Percentiles rank a stretch among this genome's conserved stretches.
Conservation (phyloP, 1,139 yeast species). For the Suhomyces atakaporum region DNA sequence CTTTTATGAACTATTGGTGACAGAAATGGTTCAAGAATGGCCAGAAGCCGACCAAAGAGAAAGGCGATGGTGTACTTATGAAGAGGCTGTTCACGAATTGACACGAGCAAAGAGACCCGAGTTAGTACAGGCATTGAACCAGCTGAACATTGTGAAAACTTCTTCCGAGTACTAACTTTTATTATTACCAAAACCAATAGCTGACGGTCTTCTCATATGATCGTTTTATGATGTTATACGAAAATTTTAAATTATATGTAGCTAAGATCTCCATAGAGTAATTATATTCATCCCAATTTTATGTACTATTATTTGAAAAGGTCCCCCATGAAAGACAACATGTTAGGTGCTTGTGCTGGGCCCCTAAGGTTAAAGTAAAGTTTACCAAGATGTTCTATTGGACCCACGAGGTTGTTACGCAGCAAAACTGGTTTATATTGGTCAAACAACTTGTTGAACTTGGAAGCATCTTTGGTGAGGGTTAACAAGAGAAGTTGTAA, state of each 20-base stretch:
- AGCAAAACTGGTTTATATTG: conserved; percentile 36
- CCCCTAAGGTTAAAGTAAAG: conserved; percentile 36
- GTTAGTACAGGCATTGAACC: conserved; percentile 62
- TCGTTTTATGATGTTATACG: not conserved
- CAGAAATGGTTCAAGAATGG: conserved; percentile 59
- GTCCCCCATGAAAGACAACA: conserved; percentile 86
- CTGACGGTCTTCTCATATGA: too few relatives aligned
- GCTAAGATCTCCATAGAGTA: not conserved
- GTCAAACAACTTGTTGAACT: conserved; percentile 54
- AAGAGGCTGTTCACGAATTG: conserved; percentile 71
- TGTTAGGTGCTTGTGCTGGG: conserved; percentile 38
- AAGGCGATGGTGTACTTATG: conserved; percentile 74
- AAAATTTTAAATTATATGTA: too few relatives aligned
- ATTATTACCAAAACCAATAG: too few relatives aligned
- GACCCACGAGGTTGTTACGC: conserved; percentile 35
- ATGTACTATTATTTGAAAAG: conserved; percentile 55
- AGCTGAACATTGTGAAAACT: conserved; percentile 38
- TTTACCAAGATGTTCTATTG: conserved; percentile 52
- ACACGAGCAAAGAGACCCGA: conserved; percentile 65
- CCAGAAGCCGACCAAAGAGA: conserved; percentile 69
- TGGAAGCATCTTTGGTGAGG: conserved; percentile 54
- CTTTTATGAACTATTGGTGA: conserved; percentile 73
- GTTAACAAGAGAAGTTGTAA: conserved; percentile 67
- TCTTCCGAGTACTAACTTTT: not conserved
- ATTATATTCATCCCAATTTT: too few relatives aligned